Percentiles rank a stretch among this genome's conserved stretches.
These are phyloP conservation scores for Phytophthora agathidicida DNA, from an alignment of 352 stramenopile genomes.

Conservation along the genomic window DNA sequence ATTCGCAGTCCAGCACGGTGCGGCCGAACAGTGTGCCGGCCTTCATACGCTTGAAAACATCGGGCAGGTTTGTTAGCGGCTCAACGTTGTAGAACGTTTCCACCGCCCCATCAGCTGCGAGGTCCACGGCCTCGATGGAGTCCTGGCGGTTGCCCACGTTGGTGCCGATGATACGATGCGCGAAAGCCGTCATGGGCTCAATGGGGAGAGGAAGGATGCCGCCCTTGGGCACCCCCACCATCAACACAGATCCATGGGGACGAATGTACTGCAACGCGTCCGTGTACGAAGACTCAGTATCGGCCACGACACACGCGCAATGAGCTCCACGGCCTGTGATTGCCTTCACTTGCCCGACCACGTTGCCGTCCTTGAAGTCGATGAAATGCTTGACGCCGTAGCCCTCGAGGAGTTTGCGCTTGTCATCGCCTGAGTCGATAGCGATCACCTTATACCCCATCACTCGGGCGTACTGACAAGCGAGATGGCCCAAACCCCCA, in stretches of 20 bases:
- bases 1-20: slow-evolving; percentile 58
- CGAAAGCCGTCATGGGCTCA: slow-evolving; percentile 41
- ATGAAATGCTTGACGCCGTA: slow-evolving; percentile 78
- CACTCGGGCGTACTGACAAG: slow-evolving; percentile 67
- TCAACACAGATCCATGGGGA: slow-evolving; percentile 61
- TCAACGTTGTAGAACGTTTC: slow-evolving; percentile 51
- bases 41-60: slow-evolving; percentile 56
- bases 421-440: slow-evolving; percentile 64
- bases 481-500: slow-evolving; percentile 80
- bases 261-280: slow-evolving; percentile 66
- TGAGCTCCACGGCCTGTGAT: slow-evolving; percentile 53
- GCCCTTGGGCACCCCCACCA: slow-evolving; percentile 72
- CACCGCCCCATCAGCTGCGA: slow-evolving; percentile 51
- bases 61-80: slow-evolving; percentile 38
- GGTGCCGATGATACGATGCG: slow-evolving; percentile 51
- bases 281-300: slow-evolving; percentile 52
- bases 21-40: slow-evolving; percentile 40
- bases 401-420: slow-evolving; percentile 57
- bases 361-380: slow-evolving; percentile 61
- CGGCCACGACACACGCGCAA: slow-evolving; percentile 75
- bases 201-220: slow-evolving; percentile 33
- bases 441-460: slow-evolving; percentile 76
- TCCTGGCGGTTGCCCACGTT: slow-evolving; percentile 66
- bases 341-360: slow-evolving; percentile 46
- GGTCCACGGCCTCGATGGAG: slow-evolving; percentile 55